Base-by-base conservation (phyloP, 768 basidiomycete genomes). In the Lactifluus rugatus region DNA sequence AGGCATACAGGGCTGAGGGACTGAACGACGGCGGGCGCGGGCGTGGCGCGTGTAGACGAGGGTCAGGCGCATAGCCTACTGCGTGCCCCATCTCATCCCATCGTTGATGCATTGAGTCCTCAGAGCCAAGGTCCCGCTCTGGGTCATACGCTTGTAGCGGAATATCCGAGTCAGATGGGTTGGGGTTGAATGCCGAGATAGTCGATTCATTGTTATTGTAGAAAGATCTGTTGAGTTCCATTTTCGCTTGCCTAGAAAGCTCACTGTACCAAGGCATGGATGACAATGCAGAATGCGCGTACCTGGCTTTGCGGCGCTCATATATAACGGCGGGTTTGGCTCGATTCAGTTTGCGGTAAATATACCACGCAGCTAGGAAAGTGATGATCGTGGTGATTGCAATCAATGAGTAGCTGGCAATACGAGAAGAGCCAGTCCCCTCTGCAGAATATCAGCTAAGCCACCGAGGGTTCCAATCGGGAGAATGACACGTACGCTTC, bases 311-410 rank as follows among this genome's bases (percentile, higher is more conserved):
- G 46, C 86, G 80, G 39, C 84, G 74, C 11, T 76, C 80, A 57
- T 87, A 81, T 52, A 90, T 82, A n/a, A 89, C 77, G 3, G 72
- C 68, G 5, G 81, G 80, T 66, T 88, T 89, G 36, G 76, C 81
- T 53, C 75, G 72, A 69, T 83, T 81, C 80, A 95, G 89, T 69
- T 82, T 67, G 52, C 70, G 76, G 62, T 79, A 79, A 64, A 95
- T 89, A 68, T 87, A 94, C 88, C 89, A 93, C 76, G 87, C 85
- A 0, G 93, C 87, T 25, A 72, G 68, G 52, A 88, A 47, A 0
- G 93, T 93, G 62, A 94, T 80, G 19, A 90, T 42, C 37, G 83
- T 68, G 0, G 90, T 90, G 39, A 87, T 53, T 6, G 67, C 84
- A 28, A 92, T 71, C 4, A 93, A 87, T 5, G 75, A 68, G 60